Conservation (phyloP, 768 basidiomycete genomes). For the Lactifluus hygrophoroides region DNA sequence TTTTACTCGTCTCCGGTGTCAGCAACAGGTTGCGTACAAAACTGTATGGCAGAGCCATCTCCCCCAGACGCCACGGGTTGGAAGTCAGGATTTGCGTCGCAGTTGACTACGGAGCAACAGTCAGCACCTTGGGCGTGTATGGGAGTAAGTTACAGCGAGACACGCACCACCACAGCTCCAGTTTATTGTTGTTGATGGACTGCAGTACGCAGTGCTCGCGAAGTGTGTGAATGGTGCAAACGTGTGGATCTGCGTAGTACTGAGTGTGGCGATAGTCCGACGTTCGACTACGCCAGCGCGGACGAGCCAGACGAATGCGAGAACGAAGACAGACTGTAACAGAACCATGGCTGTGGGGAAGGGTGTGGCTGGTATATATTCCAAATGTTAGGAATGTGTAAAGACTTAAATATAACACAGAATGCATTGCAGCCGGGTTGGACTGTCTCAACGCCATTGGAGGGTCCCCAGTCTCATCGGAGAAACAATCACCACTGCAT, state of each 20-base stretch:
- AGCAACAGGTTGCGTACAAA: conserved; percentile 27
- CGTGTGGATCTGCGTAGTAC: conserved; percentile 22
- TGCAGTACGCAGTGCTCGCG: conserved; percentile 29
- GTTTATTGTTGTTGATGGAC: conserved; percentile 21
- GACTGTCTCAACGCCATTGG: too few species aligned
- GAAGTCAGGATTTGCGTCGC: conserved; percentile 41
- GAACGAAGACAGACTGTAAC: neutral
- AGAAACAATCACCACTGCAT: too few species aligned
- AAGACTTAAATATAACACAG: neutral
- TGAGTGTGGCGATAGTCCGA: conserved; percentile 21
- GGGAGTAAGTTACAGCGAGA: neutral
- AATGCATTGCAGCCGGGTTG: neutral
- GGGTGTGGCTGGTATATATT: too few species aligned
- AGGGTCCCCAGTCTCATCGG: too few species aligned
- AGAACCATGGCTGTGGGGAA: neutral
- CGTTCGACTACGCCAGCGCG: conserved; percentile 1
- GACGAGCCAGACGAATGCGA: neutral
- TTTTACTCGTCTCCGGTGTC: neutral
- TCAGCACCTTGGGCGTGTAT: neutral
- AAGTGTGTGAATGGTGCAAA: conserved; percentile 28
- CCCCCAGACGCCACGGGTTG: conserved; percentile 41
- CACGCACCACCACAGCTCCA: conserved; percentile 28
- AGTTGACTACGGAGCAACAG: conserved; percentile 30
- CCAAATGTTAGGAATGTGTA: neutral
- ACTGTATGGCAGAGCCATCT: conserved; percentile 35